Evolutionary conservation across 164 flowering plant species (phyloP).

Genomic region (Liriodendron chinense): DNA sequence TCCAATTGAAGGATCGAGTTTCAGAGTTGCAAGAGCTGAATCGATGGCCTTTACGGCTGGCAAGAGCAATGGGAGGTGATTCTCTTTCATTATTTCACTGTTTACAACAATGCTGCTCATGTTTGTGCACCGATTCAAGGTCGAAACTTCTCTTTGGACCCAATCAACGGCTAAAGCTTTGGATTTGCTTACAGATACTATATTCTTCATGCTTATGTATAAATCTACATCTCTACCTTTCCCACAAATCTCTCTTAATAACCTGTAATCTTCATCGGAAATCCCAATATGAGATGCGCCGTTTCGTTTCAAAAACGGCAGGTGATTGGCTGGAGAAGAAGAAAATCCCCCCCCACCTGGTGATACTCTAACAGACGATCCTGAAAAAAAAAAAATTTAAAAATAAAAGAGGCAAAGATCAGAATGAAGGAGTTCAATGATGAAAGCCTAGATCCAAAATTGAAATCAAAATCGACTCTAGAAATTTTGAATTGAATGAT

Average conservation of each 20-base stretch:
- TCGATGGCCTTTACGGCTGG: constrained; percentile 1
- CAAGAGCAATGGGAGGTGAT: constrained; percentile 3
- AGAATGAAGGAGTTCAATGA: background rate
- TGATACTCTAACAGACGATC: background rate
- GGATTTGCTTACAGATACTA: constrained; percentile 1
- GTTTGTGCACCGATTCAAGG: background rate
- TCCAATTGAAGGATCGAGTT: background rate
- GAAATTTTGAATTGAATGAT: background rate
- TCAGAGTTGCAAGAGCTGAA: constrained; percentile 6
- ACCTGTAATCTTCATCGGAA: constrained; percentile 4
- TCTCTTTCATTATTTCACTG: constrained; percentile 2
- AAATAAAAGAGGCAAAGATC: too few species aligned
- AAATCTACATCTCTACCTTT: constrained; percentile 5
- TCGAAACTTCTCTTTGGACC: constrained; percentile 8
- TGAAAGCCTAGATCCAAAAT: background rate
- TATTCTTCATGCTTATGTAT: constrained; percentile 2
- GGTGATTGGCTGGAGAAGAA: background rate
- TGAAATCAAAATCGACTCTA: background rate
- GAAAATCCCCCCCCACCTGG: background rate
- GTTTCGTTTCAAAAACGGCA: background rate
- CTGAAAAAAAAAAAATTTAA: background rate
- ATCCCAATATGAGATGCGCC: background rate
- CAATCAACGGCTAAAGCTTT: constrained; percentile 2
- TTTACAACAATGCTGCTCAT: background rate
- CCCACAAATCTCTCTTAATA: background rate